Evolutionary conservation across 768 basidiomycete species (phyloP).

Genomic region (Porphyrellus cyaneotinctus): DNA sequence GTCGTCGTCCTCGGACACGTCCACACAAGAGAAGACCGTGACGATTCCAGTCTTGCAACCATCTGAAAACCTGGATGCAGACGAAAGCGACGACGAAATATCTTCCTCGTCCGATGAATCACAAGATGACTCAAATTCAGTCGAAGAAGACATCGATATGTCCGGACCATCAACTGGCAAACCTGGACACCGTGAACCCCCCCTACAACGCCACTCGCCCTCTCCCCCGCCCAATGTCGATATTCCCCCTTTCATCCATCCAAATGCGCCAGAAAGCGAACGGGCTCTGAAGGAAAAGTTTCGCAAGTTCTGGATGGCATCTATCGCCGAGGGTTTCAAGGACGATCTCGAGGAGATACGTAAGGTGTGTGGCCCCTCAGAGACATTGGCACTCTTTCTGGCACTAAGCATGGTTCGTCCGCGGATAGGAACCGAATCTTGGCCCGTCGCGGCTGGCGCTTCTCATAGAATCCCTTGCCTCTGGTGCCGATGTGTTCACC

Average conservation of each 20-base stretch:
- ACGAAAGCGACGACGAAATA: slow-evolving; percentile 9
- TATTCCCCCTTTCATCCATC: slow-evolving; percentile 58
- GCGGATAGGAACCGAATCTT: slow-evolving; percentile 58
- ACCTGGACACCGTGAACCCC: not conserved
- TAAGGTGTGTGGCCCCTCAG: slow-evolving; percentile 47
- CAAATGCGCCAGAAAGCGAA: slow-evolving; percentile 41
- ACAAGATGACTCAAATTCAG: not conserved
- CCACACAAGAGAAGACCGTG: slow-evolving; percentile 7
- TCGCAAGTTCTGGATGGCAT: slow-evolving; percentile 83
- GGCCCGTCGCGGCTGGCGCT: slow-evolving; percentile 63
- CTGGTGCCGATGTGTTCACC: slow-evolving; percentile 70
- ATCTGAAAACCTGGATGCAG: not conserved
- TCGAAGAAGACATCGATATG: slow-evolving; percentile 2
- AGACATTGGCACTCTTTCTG: not conserved
- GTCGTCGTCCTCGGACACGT: slow-evolving; percentile 15
- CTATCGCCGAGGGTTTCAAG: slow-evolving; percentile 76
- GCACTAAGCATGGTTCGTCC: not conserved
- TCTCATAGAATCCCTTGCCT: slow-evolving; percentile 78
- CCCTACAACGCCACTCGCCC: slow-evolving; percentile 20
- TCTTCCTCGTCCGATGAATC: slow-evolving; percentile 22
- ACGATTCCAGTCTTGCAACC: slow-evolving; percentile 4
- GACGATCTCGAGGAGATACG: slow-evolving; percentile 82
- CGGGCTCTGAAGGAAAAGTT: slow-evolving; percentile 61
- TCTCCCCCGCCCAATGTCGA: slow-evolving; percentile 20
- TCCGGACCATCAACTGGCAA: not conserved